Evolutionary conservation across 2,329 filamentous ascomycete species (phyloP), one percentile per base, ranked within the genome.

Genomic region (Calonectria henricotiae): DNA sequence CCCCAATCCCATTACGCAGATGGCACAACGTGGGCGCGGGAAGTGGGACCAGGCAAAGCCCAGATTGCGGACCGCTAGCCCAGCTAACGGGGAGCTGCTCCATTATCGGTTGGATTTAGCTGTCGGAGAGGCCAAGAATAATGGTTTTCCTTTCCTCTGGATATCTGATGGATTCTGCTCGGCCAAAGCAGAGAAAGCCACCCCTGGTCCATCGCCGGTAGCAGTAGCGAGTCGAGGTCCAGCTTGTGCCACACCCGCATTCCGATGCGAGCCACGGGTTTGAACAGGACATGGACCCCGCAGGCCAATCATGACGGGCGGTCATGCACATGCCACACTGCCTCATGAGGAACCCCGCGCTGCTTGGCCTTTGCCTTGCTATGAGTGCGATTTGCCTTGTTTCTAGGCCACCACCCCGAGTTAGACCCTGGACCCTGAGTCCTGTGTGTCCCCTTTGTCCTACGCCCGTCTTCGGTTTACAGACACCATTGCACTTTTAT

Each of bases 21-120:
- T 60, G 70, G 39, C 37, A 54, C 61, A 72, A 72, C 70, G 70
- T 72, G 70, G 61, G 54, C 55, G 68, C 70, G 70, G 70, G 64
- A 70, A 62, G 70, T 72, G 70, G 70, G 65, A 62, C 51, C 27
- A 7, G 32, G 20, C 46, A 58, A 46, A 27, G 25, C 47, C 51
- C 51, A 39, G 51, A 20, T 37, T 58, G 51, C 32, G 51, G 32
- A 58, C 35, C 51, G 20, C 51, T n/a, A 23, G 35, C 51, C 32
- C 17, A 58, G 32, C 32, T 58, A 35, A 58, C 35, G 51, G 51
- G 35, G 32, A 39, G 51, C 32, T 58, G 51, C 9, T 35, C 30
- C 32, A 55, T 58, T 37, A 20, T 37, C 11, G 51, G n/a, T 23
- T 58, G 51, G 51, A 17, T 25, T 58, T 58, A 27, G 51, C 13